A percentile compares a stretch with the other conserved stretches of the same genome.
Conservation (phyloP, 2,329 filamentous ascomycete genomes). For the Fusarium sp. region DNA sequence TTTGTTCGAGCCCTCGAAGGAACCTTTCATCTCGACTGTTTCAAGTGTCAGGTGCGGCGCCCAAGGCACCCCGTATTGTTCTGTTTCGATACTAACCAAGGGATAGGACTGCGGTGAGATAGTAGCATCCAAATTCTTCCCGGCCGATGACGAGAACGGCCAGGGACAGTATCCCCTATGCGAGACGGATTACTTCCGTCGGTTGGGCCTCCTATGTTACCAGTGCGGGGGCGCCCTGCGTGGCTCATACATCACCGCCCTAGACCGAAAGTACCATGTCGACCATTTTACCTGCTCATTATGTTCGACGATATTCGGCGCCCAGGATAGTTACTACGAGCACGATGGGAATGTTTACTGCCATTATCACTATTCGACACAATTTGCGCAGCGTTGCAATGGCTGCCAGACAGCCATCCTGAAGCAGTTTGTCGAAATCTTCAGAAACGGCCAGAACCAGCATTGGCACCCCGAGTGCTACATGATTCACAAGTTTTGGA, state of each 20-base stretch:
- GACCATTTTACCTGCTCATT: constrained; percentile 99
- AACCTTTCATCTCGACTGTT: constrained; percentile 97
- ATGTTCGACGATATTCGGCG: constrained; percentile 96
- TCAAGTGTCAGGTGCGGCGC: constrained; percentile 81
- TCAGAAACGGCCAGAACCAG: constrained; percentile 95
- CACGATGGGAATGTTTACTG: constrained; percentile 97
- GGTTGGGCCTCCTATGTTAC: constrained; percentile 88
- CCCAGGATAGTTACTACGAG: constrained; percentile 98
- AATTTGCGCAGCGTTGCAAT: constrained; percentile 94
- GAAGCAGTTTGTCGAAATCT: constrained; percentile 99
- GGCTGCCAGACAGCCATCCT: constrained; percentile 96
- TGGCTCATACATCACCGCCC: constrained; percentile 96
- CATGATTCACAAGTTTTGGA: constrained; percentile 99
- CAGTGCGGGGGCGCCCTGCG: constrained; percentile 91
- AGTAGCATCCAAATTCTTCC: constrained; percentile 98
- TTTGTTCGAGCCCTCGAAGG: constrained; percentile 94
- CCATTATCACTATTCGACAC: constrained; percentile 98
- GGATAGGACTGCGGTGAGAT: constrained; percentile 91
- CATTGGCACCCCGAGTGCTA: constrained; percentile 99
- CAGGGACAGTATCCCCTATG: constrained; percentile 91
- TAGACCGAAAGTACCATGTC: constrained; percentile 98
- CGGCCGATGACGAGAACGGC: constrained; percentile 88
- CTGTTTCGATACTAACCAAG: constrained; percentile 29
- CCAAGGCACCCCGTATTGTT: constrained; percentile 1
- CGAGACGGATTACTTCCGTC: constrained; percentile 96